Evolutionary conservation across 768 basidiomycete species (phyloP).

Genomic region (Chalciporus piperatus): DNA sequence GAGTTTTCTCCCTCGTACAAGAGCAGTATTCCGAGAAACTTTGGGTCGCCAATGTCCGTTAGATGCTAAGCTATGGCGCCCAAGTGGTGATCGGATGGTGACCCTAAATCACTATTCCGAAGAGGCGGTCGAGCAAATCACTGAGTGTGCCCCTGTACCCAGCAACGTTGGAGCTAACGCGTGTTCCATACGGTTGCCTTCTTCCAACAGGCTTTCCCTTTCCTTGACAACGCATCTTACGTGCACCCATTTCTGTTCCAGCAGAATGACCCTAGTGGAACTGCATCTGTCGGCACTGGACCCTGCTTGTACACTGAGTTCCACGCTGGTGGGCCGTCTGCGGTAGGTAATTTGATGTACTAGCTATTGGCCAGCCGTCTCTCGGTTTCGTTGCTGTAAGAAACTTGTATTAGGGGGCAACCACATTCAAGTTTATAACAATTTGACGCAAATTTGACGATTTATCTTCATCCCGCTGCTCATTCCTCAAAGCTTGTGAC

Average conservation of each 20-base stretch:
- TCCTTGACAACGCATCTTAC: constrained; percentile 33
- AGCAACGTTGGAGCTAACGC: background rate
- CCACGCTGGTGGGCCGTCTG: constrained; percentile 27
- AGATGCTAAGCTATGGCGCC: too few species aligned
- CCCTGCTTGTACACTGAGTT: constrained; percentile 34
- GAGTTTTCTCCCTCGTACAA: too few species aligned
- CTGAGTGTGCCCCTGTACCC: constrained; percentile 17
- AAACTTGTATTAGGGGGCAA: background rate
- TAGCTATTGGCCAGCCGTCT: background rate
- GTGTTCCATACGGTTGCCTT: constrained; percentile 25
- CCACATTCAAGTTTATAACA: too few species aligned
- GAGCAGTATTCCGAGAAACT: too few species aligned
- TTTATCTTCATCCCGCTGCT: too few species aligned
- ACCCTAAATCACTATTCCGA: too few species aligned
- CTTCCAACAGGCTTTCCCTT: constrained; percentile 33
- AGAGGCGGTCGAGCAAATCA: constrained; percentile 30
- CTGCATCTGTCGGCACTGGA: constrained; percentile 22
- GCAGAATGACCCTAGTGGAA: constrained; percentile 17
- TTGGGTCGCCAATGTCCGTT: too few species aligned
- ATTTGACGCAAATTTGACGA: too few species aligned
- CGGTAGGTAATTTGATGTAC: constrained; percentile 25
- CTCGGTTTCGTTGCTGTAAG: background rate
- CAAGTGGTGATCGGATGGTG: too few species aligned
- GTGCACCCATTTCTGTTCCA: constrained; percentile 27
- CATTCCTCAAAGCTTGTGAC: too few species aligned